phyloP scores from a whole-genome alignment of 345 rosid genomes.

The Garcia nutans region DNA sequence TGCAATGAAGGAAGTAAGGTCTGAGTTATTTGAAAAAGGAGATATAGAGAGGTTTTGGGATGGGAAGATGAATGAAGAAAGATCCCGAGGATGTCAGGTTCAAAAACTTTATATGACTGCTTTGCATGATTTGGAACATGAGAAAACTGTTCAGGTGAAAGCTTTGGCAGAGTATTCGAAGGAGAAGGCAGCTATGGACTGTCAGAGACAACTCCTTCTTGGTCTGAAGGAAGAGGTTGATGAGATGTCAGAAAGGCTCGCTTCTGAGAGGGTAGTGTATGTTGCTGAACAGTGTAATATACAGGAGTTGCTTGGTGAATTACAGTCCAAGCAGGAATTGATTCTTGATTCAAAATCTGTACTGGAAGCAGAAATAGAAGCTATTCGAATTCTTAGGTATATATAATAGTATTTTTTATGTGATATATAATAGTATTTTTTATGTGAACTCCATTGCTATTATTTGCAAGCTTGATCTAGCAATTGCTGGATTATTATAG shows the following conservation, averaged over 20 bases:
- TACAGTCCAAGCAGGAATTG: slow-evolving; percentile 51
- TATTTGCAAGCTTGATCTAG: not conserved
- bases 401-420: not conserved
- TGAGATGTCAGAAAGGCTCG: slow-evolving; percentile 70
- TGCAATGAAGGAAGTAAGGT: slow-evolving; percentile 61
- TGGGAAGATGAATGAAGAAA: slow-evolving; percentile 60
- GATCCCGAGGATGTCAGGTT: slow-evolving; percentile 41
- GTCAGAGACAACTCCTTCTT: slow-evolving; percentile 71
- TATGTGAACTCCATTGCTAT: not conserved
- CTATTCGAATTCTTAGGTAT: slow-evolving; percentile 78
- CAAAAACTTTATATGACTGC: slow-evolving; percentile 42
- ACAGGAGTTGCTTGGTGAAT: slow-evolving; percentile 39
- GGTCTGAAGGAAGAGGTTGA: slow-evolving; percentile 63
- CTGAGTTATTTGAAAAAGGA: slow-evolving; percentile 59
- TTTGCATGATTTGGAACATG: slow-evolving; percentile 58
- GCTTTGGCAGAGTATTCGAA: slow-evolving; percentile 46
- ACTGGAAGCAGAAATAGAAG: slow-evolving; percentile 78
- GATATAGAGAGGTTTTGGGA: slow-evolving; percentile 67
- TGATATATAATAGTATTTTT: slow-evolving; percentile 9
- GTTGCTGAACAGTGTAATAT: slow-evolving; percentile 46
- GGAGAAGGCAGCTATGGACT: slow-evolving; percentile 78
- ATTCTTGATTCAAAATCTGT: slow-evolving; percentile 62
- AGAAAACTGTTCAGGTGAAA: slow-evolving; percentile 46
- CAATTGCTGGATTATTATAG: not conserved
- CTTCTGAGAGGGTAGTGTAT: slow-evolving; percentile 49